Conservation (phyloP, 129 eudicot species). For the Mikania micrantha region DNA sequence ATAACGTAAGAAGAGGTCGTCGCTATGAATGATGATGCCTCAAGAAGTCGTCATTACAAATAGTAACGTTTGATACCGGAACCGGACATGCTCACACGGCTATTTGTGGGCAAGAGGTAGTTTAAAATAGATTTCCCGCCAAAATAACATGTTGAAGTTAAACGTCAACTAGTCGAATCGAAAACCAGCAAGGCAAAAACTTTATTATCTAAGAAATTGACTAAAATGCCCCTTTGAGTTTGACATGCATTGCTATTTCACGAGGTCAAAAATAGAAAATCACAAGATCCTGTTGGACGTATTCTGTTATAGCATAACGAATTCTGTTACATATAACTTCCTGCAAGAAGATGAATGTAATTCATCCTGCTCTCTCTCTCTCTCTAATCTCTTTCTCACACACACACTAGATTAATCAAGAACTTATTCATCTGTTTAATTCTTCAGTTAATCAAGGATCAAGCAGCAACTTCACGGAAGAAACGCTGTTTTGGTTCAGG, state of each 20-base stretch:
- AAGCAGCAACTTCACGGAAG: constrained; percentile 6
- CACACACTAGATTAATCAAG: constrained; percentile 28
- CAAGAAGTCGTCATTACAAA: no score
- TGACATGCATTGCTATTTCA: neutral
- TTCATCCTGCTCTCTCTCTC: constrained; percentile 17
- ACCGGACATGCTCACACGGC: no score
- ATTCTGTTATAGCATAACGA: constrained; percentile 31
- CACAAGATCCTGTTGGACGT: constrained; percentile 6
- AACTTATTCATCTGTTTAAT: constrained; percentile 17
- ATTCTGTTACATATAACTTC: constrained; percentile 14
- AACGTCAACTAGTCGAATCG: neutral
- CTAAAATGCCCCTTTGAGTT: constrained; percentile 14
- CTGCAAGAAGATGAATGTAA: constrained; percentile 19
- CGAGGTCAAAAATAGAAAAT: constrained; percentile 15
- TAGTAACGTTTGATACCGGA: no score
- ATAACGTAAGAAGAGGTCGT: no score
- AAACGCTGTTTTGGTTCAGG: constrained; percentile 23
- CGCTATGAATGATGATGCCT: no score
- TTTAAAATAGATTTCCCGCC: constrained; percentile 25
- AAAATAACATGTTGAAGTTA: constrained; percentile 12
- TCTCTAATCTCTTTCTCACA: neutral
- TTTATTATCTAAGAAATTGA: neutral
- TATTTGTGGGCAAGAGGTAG: neutral
- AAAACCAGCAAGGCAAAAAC: constrained; percentile 23
- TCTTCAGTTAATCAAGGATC: constrained; percentile 2